Base-by-base conservation (phyloP, 331 rosid species). In the Erythrophleum ivorense region DNA sequence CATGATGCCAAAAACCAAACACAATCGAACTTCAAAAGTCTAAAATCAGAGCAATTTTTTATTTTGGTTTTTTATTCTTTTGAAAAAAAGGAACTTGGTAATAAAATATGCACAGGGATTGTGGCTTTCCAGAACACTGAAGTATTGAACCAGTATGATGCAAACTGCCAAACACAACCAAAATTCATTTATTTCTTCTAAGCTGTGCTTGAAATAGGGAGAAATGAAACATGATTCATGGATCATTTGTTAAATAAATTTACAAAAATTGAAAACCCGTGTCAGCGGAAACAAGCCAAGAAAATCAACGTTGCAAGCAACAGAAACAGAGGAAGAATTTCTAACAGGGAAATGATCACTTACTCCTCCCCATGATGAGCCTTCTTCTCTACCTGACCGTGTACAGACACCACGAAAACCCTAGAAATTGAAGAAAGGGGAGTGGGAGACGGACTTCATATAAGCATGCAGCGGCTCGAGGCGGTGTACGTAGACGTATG, bases 291-390 rank as follows among this genome's bases (percentile, higher is more conserved):
- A 29, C 10, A 71, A 29, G 43, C 59, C 24, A 21, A 15, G 48
- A 50, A 52, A 33, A 15, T 3, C 9, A 29, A 3, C 7, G 63
- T 3, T 31, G 63, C 6, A 50, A 16, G 33, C 31, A 18, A 0
- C 6, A 49, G 29, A 71, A 29, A 29, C n/a, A 3, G 43, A 72
- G 10, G 15, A 34, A 34, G n/a, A 18, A 16, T 73, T 9, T 19
- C 2, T 5, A 9, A 9, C 1, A 9, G 34, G 2, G 64, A 18
- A 33, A 53, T 10, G 15, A 72, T 38, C 8, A 36, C 65, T 73
- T 54, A 73, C 78, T 73, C 34, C 78, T 73, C 15, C 82, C 82
- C 82, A 78, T 78, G 68, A 45, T 29, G 40, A 29, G 33, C 21
- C 73, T 63, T 14, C 43, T 62, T 63, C 48, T 48, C 34, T 24